These are phyloP conservation scores for Sanghuangporus sanghuang DNA, from an alignment of 1,284 basidiomycete genomes.

Conservation along the genomic window DNA sequence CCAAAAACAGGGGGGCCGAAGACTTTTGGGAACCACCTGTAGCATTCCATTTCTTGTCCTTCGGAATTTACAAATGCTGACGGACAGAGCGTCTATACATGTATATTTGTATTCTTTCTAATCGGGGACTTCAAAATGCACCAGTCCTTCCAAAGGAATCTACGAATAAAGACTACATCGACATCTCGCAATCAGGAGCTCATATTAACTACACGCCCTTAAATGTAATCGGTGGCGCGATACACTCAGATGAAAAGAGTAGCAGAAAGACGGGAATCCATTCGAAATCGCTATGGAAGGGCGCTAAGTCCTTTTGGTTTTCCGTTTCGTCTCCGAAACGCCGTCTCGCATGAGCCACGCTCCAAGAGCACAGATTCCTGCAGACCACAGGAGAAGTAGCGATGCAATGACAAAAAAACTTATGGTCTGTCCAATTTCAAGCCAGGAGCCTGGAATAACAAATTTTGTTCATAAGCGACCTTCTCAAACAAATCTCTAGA, in stretches of 20 bases:
- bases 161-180: too few species aligned
- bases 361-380: conserved; percentile 65
- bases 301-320: not conserved
- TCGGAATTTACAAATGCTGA: too few species aligned
- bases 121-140: too few species aligned
- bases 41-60: too few species aligned
- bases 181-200: too few species aligned
- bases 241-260: not conserved
- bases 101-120: too few species aligned
- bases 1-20: too few species aligned
- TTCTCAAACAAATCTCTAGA: not conserved
- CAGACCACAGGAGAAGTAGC: conserved; percentile 73
- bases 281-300: not conserved
- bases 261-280: not conserved
- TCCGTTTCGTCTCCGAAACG: not conserved
- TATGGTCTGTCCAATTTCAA: conserved; percentile 87
- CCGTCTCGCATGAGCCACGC: conserved; percentile 50
- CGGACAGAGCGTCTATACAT: too few species aligned
- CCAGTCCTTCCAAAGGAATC: too few species aligned
- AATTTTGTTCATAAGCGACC: not conserved
- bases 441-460: conserved; percentile 60
- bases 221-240: not conserved
- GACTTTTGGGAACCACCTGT: too few species aligned
- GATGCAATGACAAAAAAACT: conserved; percentile 87
- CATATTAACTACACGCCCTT: too few species aligned